Evolutionary conservation across 306 rosid species (phyloP), one percentile per base, ranked within the genome.

Genomic region (Rubus idaeus): DNA sequence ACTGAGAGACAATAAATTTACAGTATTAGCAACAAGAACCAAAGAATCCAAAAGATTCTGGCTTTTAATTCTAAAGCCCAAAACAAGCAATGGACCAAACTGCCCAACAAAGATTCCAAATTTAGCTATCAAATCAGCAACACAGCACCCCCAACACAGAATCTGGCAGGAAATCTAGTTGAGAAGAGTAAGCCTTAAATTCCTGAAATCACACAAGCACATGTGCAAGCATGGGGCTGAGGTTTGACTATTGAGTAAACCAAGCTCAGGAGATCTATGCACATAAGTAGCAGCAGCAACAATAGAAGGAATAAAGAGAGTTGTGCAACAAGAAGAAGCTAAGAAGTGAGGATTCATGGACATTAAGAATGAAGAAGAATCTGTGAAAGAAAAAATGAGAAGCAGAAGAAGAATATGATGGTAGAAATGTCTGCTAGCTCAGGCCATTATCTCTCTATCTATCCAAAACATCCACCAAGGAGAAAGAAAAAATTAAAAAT

Each of bases 31-130:
- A 2, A 56, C 77, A 89, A 30, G 35, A 30, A 30, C 35, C 35
- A 30, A 82, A 83, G 94, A 90, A 94, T 89, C 89, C 79, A 83
- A 62, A 57, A 81, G 87, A 85, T 87, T 83, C 89, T 40, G 85
- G 86, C 84, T 94, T 91, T 90, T 68, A 78, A 83, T 84, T 84
- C 86, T 61, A 80, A 81, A 84, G 76, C 84, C 83, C 84, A 83
- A 89, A 83, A 81, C 81, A 61, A 74, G 83, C 81, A 78, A 76
- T 83, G 85, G 80, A 77, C 80, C 73, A 81, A 77, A 78, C 85
- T 78, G 50, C 79, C 82, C 84, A 88, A 51, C 79, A 79, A 81
- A 88, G 91, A 88, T 90, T 92, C 95, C 77, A 74, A 77, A 58
- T 77, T 71, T 68, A 79, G 77, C 46, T 68, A 60, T 51, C 85